A percentile compares a stretch with the other conserved stretches of the same genome.
phyloP scores from a whole-genome alignment of 768 basidiomycete species.

The Chiua virens region DNA sequence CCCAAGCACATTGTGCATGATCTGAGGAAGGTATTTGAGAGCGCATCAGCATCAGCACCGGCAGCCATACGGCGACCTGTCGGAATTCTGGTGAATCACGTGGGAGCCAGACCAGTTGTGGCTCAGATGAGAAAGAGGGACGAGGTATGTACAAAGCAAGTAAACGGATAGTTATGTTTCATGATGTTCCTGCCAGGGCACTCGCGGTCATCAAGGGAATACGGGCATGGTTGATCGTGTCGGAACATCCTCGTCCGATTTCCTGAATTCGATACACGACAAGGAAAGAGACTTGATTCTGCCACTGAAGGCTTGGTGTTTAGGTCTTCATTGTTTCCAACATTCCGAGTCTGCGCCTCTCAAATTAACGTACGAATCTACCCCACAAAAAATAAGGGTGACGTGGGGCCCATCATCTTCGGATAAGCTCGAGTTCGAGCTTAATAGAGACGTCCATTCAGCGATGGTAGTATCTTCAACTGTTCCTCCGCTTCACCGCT shows the following conservation, averaged over 20 bases:
- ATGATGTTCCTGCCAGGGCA: conserved; percentile 7
- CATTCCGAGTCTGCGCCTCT: conserved; percentile 12
- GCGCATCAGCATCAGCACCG: not conserved
- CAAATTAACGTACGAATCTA: conserved; percentile 12
- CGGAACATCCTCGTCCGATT: conserved; percentile 29
- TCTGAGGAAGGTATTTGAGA: conserved; percentile 11
- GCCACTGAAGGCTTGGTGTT: conserved; percentile 29
- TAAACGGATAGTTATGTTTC: conserved; percentile 1
- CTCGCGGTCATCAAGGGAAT: not conserved
- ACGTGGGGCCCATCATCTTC: conserved; percentile 7
- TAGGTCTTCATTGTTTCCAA: conserved; percentile 22
- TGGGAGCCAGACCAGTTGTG: not conserved
- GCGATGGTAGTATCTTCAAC: conserved; percentile 13
- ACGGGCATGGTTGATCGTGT: conserved; percentile 14
- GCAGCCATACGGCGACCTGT: conserved; percentile 5
- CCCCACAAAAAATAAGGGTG: conserved; percentile 9
- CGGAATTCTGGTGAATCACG: not conserved
- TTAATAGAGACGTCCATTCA: conserved; percentile 12
- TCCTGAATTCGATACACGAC: conserved; percentile 17
- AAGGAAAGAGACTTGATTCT: conserved; percentile 6
- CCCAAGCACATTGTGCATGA: conserved; percentile 17
- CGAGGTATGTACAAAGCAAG: conserved; percentile 17
- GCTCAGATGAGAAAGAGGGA: conserved; percentile 26
- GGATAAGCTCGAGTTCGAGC: conserved; percentile 13
- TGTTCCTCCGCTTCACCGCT: not conserved